Conservation (phyloP, 176 grass and related monocot genomes). For the Aegilops speltoides region DNA sequence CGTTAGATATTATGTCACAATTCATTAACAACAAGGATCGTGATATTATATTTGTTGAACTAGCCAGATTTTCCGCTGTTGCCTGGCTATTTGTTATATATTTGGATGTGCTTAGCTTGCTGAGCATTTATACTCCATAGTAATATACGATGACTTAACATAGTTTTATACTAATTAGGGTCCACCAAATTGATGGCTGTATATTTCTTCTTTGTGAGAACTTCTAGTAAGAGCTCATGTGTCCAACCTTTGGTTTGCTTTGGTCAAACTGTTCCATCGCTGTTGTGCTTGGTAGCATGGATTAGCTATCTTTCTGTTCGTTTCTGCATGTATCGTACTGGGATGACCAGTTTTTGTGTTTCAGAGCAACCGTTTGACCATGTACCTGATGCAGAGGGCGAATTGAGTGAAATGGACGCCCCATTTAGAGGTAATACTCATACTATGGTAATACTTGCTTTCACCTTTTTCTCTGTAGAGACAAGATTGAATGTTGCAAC, state of each 20-base stretch:
- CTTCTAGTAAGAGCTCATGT: constrained; percentile 23
- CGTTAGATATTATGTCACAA: neutral
- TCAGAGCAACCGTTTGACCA: constrained; percentile 33
- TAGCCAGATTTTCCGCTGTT: neutral
- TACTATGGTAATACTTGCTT: constrained; percentile 30
- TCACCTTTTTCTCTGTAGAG: neutral
- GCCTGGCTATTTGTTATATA: neutral
- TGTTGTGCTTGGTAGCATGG: neutral
- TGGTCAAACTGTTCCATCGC: neutral
- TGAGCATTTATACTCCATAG: neutral
- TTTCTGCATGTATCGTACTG: neutral
- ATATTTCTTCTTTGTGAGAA: neutral
- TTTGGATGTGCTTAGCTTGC: neutral
- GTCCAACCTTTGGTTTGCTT: neutral
- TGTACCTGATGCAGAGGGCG: neutral
- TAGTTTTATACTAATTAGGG: neutral
- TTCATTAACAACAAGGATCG: neutral
- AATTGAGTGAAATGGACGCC: neutral
- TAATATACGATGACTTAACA: neutral
- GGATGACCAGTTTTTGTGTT: neutral
- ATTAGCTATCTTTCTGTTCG: neutral
- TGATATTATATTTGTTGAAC: constrained; percentile 20
- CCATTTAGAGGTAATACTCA: constrained; percentile 30
- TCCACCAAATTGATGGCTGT: neutral
- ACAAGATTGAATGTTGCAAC: neutral